Base-by-base conservation (phyloP, 176 grass and related monocot genomes). In the Aegilops longissima region DNA sequence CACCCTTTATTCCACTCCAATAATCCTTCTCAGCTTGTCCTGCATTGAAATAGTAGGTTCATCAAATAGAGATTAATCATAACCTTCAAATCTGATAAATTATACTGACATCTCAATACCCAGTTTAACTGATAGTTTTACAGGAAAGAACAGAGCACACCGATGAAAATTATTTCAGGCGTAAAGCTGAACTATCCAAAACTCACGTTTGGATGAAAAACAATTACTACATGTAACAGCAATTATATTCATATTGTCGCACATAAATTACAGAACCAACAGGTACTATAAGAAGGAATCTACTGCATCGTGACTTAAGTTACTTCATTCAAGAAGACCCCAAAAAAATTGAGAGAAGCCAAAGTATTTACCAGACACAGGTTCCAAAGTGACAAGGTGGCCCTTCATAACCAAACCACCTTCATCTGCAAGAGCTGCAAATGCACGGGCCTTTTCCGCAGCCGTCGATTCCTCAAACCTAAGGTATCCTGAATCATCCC, bases 1-100 rank as follows among this genome's bases (percentile, higher is more conserved):
- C 42, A 0, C 89, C 89, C 34, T 85, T 86, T 74, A 91, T 91
- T 54, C 77, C 86, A 82, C 66, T 94, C 97, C 97, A 99, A 77
- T 99, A 99, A 49, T 96, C 94, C 39, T 93, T 94, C 78, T 99
- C 97, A 3, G 90, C 92, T 76, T 99, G 87, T 72, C 97, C 97
- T 99, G 83, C 81, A 79, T 80, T 69, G 35, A 35, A 71, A 25
- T 16, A 80, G 49, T 70, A 77, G 49, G 76, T 29, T 16, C 63
- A 90, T 77, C 13, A 86, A 87, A 81, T 17, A 80, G 47, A 65
- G 36, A 83, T 36, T 34, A 21, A 80, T 25, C 51, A 38, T 38
- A 75, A 20, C 6, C 14, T 73, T 72, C 35, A 11, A 68, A 82
- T 85, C 56, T 78, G 73, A 4, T 23, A 68, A 24, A 8, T 61